Evolutionary conservation across 306 rosid genomes (phyloP).

Genomic region (Echinosophora koreensis): DNA sequence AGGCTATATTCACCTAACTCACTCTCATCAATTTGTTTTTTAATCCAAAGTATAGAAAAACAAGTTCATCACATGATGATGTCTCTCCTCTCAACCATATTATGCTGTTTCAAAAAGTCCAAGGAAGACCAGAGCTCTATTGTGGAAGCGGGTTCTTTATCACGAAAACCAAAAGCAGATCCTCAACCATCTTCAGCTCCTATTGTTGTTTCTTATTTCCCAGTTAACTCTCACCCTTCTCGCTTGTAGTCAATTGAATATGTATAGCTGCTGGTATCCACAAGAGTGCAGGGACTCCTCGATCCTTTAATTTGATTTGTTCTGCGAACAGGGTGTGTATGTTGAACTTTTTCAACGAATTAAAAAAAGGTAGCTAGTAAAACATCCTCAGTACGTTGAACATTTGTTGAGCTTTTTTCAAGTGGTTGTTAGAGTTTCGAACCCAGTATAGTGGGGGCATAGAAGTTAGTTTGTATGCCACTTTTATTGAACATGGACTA

Average conservation of each 20-base stretch:
- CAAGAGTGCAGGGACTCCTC: no score
- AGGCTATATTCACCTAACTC: neutral
- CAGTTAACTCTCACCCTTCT: slow-evolving; percentile 55
- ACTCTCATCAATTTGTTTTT: neutral
- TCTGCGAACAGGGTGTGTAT: neutral
- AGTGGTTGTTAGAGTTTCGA: neutral
- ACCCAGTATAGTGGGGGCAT: neutral
- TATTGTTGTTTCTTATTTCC: slow-evolving; percentile 52
- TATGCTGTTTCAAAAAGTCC: slow-evolving; percentile 51
- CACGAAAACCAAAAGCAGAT: slow-evolving; percentile 1
- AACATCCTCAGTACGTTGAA: no score
- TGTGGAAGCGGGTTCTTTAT: slow-evolving; percentile 55
- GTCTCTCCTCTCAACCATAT: slow-evolving; percentile 34
- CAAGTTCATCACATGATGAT: neutral
- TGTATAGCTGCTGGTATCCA: no score
- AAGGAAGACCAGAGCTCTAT: slow-evolving; percentile 7
- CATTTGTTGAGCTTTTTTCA: no score
- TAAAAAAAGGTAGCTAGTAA: no score
- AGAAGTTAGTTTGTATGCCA: neutral
- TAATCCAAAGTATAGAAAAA: neutral
- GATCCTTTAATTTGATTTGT: neutral
- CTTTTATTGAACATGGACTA: neutral
- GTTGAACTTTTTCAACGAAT: no score
- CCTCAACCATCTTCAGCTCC: slow-evolving; percentile 44
- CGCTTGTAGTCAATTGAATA: slow-evolving; percentile 46